Evolutionary conservation across 306 rosid genomes (phyloP).

Genomic region (Castanospermum australe): DNA sequence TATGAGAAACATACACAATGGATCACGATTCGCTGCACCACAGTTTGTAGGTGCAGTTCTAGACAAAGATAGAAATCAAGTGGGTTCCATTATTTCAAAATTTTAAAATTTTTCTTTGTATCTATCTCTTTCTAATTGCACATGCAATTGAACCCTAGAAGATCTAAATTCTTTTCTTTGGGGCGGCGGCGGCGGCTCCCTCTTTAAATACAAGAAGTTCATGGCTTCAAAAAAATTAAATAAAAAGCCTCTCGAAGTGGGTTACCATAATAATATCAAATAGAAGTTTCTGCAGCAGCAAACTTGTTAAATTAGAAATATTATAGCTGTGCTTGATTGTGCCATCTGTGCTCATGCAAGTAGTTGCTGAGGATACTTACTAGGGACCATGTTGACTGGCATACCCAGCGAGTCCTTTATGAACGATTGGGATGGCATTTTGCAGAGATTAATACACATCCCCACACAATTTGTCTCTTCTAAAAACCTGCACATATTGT

Average conservation of each 20-base stretch:
- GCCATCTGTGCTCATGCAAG: not conserved
- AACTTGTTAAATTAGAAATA: not conserved
- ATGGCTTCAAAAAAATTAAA: not conserved
- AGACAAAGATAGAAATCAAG: too few species aligned
- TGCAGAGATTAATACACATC: conserved; percentile 81
- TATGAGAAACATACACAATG: not conserved
- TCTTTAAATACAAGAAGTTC: not conserved
- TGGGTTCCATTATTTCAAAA: too few species aligned
- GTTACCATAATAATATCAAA: not conserved
- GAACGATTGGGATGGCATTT: conserved; percentile 75
- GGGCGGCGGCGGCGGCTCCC: too few species aligned
- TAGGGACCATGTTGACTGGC: conserved; percentile 87
- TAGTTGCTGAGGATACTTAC: conserved; percentile 43
- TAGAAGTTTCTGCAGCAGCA: not conserved
- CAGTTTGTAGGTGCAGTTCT: too few species aligned
- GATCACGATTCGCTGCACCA: too few species aligned
- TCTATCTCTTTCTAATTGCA: too few species aligned
- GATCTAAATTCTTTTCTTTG: too few species aligned
- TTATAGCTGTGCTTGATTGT: not conserved
- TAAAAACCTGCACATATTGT: conserved; percentile 56
- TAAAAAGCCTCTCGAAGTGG: conserved; percentile 3
- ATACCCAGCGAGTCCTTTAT: conserved; percentile 74
- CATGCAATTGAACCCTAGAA: too few species aligned
- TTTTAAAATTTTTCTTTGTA: too few species aligned
- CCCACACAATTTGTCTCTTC: conserved; percentile 84